Evolutionary conservation across 805 yeast species (phyloP).

Genomic region (Tetrapisispora iriomotensis): DNA sequence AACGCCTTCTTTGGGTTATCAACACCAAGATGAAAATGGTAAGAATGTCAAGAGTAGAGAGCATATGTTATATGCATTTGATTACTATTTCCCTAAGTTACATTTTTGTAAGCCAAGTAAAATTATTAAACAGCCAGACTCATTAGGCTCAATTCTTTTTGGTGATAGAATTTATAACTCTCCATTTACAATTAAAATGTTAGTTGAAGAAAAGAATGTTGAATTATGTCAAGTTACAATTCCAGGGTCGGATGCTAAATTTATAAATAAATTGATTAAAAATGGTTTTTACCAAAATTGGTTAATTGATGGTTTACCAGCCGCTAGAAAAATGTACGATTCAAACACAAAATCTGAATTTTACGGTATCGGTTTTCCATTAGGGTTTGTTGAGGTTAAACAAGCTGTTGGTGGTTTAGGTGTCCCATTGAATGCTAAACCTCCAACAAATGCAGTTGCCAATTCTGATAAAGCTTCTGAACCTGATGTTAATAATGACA

Average conservation of each 20-base stretch:
- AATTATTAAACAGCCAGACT: constrained; percentile 62
- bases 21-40: constrained; percentile 32
- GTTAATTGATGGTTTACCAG: constrained; percentile 93
- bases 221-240: constrained; percentile 53
- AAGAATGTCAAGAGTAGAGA: constrained; percentile 33
- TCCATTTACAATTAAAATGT: constrained; percentile 75
- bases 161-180: constrained; percentile 95
- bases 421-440: background rate
- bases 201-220: constrained; percentile 58
- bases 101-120: constrained; percentile 69
- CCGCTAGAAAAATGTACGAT: constrained; percentile 56
- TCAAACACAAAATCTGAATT: constrained; percentile 48
- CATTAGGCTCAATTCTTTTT: constrained; percentile 84
- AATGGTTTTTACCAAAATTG: constrained; percentile 85
- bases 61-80: constrained; percentile 61
- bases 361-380: constrained; percentile 72
- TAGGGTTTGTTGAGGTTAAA: constrained; percentile 58
- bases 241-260: constrained; percentile 55
- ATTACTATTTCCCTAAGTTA: constrained; percentile 73
- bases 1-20: constrained; percentile 56
- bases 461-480: no score
- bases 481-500: no score
- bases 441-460: no score
- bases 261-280: constrained; percentile 67
- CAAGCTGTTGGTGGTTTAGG: constrained; percentile 8